These are phyloP conservation scores for Acanthamoeba culbertsoni DNA, from an alignment of 208 protist genomes.

Conservation along the genomic window DNA sequence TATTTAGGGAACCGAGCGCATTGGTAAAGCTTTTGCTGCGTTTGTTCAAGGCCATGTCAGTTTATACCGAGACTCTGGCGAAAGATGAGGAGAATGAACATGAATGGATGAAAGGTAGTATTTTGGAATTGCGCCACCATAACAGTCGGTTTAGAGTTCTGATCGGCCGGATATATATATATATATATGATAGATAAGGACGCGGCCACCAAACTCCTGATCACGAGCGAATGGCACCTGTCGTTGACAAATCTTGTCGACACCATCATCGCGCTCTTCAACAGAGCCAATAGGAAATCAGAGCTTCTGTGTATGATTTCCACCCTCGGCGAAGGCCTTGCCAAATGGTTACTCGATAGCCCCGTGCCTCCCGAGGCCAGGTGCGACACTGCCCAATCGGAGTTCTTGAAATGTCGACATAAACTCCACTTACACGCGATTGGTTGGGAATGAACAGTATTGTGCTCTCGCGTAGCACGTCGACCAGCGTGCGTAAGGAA, in stretches of 20 bases:
- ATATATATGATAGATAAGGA: neutral
- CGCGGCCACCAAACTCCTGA: neutral
- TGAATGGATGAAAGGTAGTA: neutral
- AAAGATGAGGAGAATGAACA: neutral
- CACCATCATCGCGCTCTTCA: neutral
- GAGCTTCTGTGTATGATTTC: neutral
- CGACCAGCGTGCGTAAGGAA: neutral
- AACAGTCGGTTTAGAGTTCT: too few relatives aligned
- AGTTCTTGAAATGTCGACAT: neutral
- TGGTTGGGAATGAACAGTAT: neutral
- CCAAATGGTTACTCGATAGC: neutral
- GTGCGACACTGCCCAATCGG: neutral
- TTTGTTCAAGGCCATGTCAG: neutral
- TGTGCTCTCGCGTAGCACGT: neutral
- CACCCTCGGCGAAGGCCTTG: neutral
- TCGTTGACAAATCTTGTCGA: neutral
- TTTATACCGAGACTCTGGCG: neutral
- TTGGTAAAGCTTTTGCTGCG: neutral
- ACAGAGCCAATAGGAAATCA: neutral
- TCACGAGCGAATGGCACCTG: neutral
- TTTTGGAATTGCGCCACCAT: too few relatives aligned
- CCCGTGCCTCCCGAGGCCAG: neutral
- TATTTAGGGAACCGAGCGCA: neutral
- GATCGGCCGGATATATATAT: too few relatives aligned
- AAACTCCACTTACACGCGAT: neutral